Evolutionary conservation across 441 rosid species (phyloP).

Genomic region (Arabidopsis hybrid): DNA sequence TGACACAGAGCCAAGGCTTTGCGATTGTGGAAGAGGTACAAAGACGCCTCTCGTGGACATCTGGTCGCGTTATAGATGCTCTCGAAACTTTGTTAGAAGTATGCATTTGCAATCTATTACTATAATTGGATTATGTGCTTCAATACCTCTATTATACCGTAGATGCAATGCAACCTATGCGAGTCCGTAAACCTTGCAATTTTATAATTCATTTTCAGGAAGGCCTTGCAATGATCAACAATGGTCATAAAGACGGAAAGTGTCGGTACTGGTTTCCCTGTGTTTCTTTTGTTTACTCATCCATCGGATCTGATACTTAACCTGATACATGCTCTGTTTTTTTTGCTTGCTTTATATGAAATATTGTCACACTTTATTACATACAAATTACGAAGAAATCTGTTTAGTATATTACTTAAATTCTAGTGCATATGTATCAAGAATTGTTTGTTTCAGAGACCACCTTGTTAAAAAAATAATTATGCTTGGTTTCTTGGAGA

Average conservation of each 20-base stretch:
- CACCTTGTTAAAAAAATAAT: constrained; percentile 3
- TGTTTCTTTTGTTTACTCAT: constrained; percentile 68
- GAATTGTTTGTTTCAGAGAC: constrained; percentile 15
- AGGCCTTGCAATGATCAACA: constrained; percentile 90
- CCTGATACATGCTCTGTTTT: not conserved
- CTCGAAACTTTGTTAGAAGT: constrained; percentile 82
- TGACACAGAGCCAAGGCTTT: constrained; percentile 75
- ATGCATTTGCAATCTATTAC: constrained; percentile 37
- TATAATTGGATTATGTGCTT: not conserved
- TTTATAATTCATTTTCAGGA: constrained; percentile 53
- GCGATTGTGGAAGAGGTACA: constrained; percentile 87
- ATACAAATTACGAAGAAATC: constrained; percentile 5
- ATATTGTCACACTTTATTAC: constrained; percentile 16
- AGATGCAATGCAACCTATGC: constrained; percentile 11
- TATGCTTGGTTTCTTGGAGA: constrained; percentile 38
- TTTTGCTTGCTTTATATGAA: constrained; percentile 1
- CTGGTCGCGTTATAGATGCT: constrained; percentile 83
- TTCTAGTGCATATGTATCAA: constrained; percentile 30
- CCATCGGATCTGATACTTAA: constrained; percentile 49
- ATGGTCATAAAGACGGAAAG: constrained; percentile 79
- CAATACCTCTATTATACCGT: not conserved
- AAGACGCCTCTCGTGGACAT: constrained; percentile 76
- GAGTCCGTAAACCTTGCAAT: constrained; percentile 21
- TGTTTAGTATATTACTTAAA: constrained; percentile 2
- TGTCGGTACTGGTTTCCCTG: constrained; percentile 92